Conservation (phyloP, 768 basidiomycete genomes). For the Lactarius akahatsu region DNA sequence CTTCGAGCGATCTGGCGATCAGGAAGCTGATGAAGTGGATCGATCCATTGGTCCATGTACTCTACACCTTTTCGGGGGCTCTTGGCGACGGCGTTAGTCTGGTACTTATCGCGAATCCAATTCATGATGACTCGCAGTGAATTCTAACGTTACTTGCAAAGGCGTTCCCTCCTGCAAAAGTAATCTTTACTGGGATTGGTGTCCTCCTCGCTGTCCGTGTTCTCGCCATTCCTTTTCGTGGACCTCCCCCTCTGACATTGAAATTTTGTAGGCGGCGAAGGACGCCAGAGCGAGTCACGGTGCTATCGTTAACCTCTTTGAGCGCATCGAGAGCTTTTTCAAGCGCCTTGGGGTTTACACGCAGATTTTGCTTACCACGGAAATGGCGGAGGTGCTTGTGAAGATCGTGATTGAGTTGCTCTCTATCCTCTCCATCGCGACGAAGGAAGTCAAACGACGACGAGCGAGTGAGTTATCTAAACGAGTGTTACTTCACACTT, state of each 20-base stretch:
- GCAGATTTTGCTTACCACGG: background rate
- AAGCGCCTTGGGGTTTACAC: background rate
- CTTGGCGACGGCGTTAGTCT: background rate
- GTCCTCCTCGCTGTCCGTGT: background rate
- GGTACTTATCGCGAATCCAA: background rate
- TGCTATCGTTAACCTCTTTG: background rate
- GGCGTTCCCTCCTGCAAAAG: background rate
- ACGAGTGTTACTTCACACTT: background rate
- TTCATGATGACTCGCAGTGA: background rate
- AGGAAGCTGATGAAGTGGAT: background rate
- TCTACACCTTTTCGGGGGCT: background rate
- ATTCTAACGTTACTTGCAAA: background rate
- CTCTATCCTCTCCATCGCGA: background rate
- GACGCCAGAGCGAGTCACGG: background rate
- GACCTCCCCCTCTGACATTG: background rate
- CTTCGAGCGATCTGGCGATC: background rate
- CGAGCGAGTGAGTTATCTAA: background rate
- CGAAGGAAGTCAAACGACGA: background rate
- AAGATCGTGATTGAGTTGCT: background rate
- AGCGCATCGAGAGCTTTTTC: background rate
- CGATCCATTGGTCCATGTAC: background rate
- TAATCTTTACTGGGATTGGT: background rate
- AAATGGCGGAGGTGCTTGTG: background rate
- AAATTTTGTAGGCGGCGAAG: background rate
- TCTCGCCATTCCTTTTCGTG: background rate